Percentiles rank a stretch among this genome's conserved stretches.
phyloP scores from a whole-genome alignment of 208 protist genomes.

The Leishmania major region DNA sequence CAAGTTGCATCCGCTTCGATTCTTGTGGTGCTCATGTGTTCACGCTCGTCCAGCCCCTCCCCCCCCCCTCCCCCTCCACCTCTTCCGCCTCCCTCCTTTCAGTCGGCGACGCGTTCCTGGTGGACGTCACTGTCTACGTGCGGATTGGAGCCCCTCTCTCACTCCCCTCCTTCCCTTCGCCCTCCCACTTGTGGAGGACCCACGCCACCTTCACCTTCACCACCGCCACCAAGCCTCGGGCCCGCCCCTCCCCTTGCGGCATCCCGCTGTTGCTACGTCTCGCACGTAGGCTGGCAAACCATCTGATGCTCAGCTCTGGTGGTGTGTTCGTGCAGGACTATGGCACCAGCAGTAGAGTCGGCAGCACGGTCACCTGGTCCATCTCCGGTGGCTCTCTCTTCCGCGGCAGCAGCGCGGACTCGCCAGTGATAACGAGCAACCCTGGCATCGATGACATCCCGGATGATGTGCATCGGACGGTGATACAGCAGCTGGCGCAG shows the following conservation, averaged over 20 bases:
- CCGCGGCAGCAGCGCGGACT: neutral
- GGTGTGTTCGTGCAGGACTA: constrained; percentile 17
- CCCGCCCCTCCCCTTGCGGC: neutral
- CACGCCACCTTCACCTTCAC: neutral
- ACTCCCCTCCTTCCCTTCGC: constrained; percentile 3
- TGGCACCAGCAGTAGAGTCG: constrained; percentile 10
- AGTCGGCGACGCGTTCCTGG: neutral
- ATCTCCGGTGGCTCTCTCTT: neutral
- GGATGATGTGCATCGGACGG: constrained; percentile 22
- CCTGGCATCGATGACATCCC: constrained; percentile 40
- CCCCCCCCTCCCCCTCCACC: neutral
- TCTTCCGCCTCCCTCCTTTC: neutral
- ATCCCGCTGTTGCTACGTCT: neutral
- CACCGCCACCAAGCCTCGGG: neutral
- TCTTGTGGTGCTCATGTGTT: too few species aligned
- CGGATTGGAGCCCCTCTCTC: constrained; percentile 8
- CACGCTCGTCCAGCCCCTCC: neutral
- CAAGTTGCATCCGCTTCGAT: too few species aligned
- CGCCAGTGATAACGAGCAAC: constrained; percentile 18
- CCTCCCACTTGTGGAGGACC: neutral
- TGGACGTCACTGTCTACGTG: neutral
- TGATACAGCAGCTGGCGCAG: constrained; percentile 22
- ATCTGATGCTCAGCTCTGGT: neutral
- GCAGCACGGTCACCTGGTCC: neutral
- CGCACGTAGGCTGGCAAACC: neutral